Conservation (phyloP, 331 rosid genomes). For the Phaseolus coccineus region DNA sequence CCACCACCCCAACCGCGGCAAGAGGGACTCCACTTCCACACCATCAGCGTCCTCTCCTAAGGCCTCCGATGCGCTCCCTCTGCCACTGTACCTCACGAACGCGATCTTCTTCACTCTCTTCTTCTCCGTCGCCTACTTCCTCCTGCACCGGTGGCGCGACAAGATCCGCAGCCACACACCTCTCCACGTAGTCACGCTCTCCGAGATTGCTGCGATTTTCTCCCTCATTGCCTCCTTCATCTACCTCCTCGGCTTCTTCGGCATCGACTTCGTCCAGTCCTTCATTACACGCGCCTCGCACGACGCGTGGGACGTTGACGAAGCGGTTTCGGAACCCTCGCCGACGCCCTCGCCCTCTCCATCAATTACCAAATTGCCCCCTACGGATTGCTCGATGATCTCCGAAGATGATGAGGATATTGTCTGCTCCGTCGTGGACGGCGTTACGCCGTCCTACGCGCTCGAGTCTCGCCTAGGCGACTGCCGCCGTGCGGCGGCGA, state of each 20-base stretch:
- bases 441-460: conserved; percentile 62
- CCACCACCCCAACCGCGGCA: neutral
- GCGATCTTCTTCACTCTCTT: conserved; percentile 84
- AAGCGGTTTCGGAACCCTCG: neutral
- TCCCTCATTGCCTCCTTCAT: conserved; percentile 85
- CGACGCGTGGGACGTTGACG: conserved; percentile 73
- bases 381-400: neutral
- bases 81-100: conserved; percentile 78
- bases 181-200: conserved; percentile 73
- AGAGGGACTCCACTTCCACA: conserved; percentile 31
- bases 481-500: conserved; percentile 66
- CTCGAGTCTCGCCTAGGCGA: conserved; percentile 71
- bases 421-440: conserved; percentile 56
- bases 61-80: conserved; percentile 85
- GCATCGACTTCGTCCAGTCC: conserved; percentile 91
- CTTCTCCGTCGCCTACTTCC: conserved; percentile 82
- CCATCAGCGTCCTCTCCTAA: conserved; percentile 43
- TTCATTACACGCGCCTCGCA: conserved; percentile 69
- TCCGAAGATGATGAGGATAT: conserved; percentile 62
- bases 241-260: conserved; percentile 87
- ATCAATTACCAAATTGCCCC: conserved; percentile 20
- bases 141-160: conserved; percentile 92
- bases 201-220: conserved; percentile 78
- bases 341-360: neutral
- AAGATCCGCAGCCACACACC: conserved; percentile 88